phyloP scores from a whole-genome alignment of 1,284 basidiomycete genomes.

The Ganoderma resinaceum region DNA sequence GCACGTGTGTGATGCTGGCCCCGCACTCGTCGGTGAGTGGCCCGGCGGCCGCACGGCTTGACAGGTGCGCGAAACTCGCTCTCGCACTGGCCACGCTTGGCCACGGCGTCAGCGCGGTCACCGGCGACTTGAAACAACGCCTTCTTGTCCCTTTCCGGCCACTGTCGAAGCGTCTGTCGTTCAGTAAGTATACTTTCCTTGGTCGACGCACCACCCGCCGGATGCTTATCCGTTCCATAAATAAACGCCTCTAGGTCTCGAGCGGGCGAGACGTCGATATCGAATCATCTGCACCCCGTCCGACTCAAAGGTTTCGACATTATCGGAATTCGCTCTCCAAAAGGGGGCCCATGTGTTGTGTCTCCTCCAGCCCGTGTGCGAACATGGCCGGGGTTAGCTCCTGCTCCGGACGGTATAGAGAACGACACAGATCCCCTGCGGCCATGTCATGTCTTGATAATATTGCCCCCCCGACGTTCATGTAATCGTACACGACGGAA shows the following conservation, averaged over 20 bases:
- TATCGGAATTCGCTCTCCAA: not conserved
- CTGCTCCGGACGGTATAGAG: not conserved
- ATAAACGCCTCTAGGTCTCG: not conserved
- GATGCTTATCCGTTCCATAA: not conserved
- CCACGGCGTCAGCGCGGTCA: not conserved
- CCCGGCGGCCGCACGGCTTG: not conserved
- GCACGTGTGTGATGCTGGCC: constrained; percentile 21
- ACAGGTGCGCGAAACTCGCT: not conserved
- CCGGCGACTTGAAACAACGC: not conserved
- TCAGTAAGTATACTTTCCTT: not conserved
- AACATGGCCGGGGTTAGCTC: not conserved
- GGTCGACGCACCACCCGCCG: not conserved
- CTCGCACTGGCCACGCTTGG: not conserved
- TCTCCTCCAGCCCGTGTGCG: not conserved
- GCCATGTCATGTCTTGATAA: not conserved
- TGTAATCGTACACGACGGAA: not conserved
- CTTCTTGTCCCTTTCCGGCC: not conserved
- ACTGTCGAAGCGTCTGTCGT: not conserved
- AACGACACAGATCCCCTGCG: not conserved
- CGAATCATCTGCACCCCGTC: not conserved
- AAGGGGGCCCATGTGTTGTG: not conserved
- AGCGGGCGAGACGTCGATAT: not conserved
- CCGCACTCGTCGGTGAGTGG: not conserved
- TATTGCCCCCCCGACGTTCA: not conserved
- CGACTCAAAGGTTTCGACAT: not conserved